These are phyloP conservation scores for Lipomyces spencermartinsiae DNA, from an alignment of 805 yeast genomes.

Conservation along the genomic window DNA sequence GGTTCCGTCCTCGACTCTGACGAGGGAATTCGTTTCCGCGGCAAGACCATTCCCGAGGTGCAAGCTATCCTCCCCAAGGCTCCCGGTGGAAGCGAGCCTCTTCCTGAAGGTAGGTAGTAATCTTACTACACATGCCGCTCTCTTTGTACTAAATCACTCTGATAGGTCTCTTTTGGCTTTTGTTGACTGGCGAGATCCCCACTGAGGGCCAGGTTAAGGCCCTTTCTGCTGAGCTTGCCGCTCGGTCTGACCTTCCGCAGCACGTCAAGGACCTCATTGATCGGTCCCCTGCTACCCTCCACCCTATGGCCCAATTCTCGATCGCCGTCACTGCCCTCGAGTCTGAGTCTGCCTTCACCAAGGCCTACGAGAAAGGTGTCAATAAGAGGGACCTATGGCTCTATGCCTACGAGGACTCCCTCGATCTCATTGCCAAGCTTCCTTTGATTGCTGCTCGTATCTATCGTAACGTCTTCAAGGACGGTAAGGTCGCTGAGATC, in stretches of 20 bases:
- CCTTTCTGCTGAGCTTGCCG: constrained; percentile 76
- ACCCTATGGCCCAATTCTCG: constrained; percentile 90
- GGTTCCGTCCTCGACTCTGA: constrained; percentile 84
- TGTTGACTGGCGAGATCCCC: constrained; percentile 84
- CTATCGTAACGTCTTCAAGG: constrained; percentile 83
- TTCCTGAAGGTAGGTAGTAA: constrained; percentile 59
- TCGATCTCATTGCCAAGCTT: constrained; percentile 79
- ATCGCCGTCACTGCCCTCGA: constrained; percentile 83
- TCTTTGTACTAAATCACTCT: neutral
- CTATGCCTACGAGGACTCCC: constrained; percentile 79
- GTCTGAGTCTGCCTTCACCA: constrained; percentile 81
- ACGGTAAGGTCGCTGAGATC: constrained; percentile 66
- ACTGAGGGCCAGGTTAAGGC: constrained; percentile 71
- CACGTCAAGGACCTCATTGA: constrained; percentile 77
- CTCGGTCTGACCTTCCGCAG: constrained; percentile 77
- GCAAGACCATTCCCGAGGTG: constrained; percentile 80
- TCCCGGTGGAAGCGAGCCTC: constrained; percentile 61
- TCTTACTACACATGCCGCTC: neutral
- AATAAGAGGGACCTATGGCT: constrained; percentile 83
- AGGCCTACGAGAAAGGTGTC: constrained; percentile 84
- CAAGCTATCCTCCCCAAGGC: constrained; percentile 77
- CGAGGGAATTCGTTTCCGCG: constrained; percentile 88
- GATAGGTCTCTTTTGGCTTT: constrained; percentile 73
- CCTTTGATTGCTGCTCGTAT: constrained; percentile 83
- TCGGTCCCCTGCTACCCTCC: constrained; percentile 74